Evolutionary conservation across 805 yeast species (phyloP), one percentile per base, ranked within the genome.

Genomic region (Lachancea cidri): DNA sequence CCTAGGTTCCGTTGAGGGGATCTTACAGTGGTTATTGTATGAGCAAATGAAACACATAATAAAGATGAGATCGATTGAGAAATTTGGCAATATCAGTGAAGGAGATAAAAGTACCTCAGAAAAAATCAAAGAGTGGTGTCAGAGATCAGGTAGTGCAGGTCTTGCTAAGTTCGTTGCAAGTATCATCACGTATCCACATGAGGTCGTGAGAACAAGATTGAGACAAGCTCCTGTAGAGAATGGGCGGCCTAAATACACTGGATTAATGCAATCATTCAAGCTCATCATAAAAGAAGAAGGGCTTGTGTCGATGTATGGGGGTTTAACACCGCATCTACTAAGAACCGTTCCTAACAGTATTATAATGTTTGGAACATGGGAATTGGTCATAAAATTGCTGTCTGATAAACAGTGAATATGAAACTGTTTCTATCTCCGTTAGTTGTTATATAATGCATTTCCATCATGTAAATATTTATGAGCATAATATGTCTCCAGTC

Each of bases 321-420:
- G 99, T 1, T 72, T 93, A 55, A 93, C 99, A 1, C 97, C 99
- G 3, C 99, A 93, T 66, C 69, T 93, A 55, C 75, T 93, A 68
- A 78, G 98, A 65, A 93, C 98, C 0, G 98, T 93, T 39, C 99
- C 99, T 3, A 93, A 93, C 65, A 85, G 95, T 57, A 88, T 93
- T 60, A 91, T 93, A 53, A 93, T 93, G 98, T 93, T 93, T 70
- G 98, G 99, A 35, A 89, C 98, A 3, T 93, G 98, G 98, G 99
- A 93, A 60, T 62, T 93, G 25, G 79, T 84, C 41, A 79, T 83
- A 36, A 74, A 73, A 43, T 50, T 77, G n/a, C 62, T 81, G 19
- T 74, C 81, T 13, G 65, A 52, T 44, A 17, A 29, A 15, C 34
- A 7, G 9, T 22, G 27, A 22, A 8, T n/a, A 6, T 8, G 7